Conservation (phyloP, 768 basidiomycete genomes). For the Amanita subjunquillea region DNA sequence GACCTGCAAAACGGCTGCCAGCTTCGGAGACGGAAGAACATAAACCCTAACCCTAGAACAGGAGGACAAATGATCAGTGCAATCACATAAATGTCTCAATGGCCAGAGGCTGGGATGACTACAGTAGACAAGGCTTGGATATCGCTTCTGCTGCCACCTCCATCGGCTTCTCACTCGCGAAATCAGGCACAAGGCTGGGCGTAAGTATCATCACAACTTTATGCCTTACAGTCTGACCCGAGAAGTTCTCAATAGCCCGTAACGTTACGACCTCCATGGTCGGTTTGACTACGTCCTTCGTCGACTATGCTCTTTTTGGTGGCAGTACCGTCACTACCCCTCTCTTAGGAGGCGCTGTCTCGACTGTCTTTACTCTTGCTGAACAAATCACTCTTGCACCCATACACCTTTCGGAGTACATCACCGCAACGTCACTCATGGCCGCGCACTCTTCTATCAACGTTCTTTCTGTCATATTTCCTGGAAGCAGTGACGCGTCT, state of each 20-base stretch:
- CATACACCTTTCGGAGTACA: slow-evolving; percentile 63
- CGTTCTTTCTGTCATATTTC: slow-evolving; percentile 60
- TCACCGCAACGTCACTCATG: slow-evolving; percentile 64
- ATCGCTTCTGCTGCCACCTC: slow-evolving; percentile 52
- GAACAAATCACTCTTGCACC: slow-evolving; percentile 70
- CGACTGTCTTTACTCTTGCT: slow-evolving; percentile 50
- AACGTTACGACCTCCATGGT: slow-evolving; percentile 48
- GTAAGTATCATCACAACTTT: slow-evolving; percentile 30
- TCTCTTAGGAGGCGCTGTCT: slow-evolving; percentile 46
- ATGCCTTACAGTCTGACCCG: not conserved
- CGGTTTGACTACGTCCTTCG: slow-evolving; percentile 43
- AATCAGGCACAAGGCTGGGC: slow-evolving; percentile 57
- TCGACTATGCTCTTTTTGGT: slow-evolving; percentile 63
- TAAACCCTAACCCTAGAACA: slow-evolving; percentile 5
- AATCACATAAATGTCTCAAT: slow-evolving; percentile 13
- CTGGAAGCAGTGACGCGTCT: slow-evolving; percentile 67
- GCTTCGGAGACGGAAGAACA: not conserved
- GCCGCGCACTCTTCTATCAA: slow-evolving; percentile 73
- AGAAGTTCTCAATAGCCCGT: slow-evolving; percentile 60
- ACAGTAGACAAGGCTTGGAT: slow-evolving; percentile 52
- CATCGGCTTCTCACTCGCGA: slow-evolving; percentile 60
- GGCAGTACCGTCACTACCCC: slow-evolving; percentile 48
- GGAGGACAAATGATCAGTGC: not conserved
- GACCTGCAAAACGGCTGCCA: not conserved
- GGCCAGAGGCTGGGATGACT: slow-evolving; percentile 37